Base-by-base conservation (phyloP, 805 yeast genomes). In the Phaffomyces thermotolerans region DNA sequence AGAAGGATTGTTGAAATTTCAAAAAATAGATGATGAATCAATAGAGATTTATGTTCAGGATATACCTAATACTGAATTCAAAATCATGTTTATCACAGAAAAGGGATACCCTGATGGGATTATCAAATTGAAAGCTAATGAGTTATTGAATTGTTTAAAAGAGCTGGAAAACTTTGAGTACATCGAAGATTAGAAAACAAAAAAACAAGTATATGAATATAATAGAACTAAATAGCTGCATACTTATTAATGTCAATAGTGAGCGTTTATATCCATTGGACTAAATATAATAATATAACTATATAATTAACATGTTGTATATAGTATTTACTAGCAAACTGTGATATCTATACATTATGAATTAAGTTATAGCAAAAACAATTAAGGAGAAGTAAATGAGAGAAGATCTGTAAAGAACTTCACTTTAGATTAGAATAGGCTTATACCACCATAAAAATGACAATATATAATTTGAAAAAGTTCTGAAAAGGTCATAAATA, bases 61-160 rank as follows among this genome's bases (percentile, higher is more conserved):
- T 15, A 43, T 48, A 8, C 52, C 52, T 8, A 49, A 42, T 10
- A 53, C 57, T 0, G 51, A 50, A 13, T 51, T 49, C 25, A 48
- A 50, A 4, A 43, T 56, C 23, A 41, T 58, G 1, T 33, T 53
- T 3, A 50, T 58, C 8, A 43, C 53, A 15, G 59, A 58, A 27
- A 44, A 34, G n/a, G 48, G 44, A 9, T 58, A 54, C 34, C 62
- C 62, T 9, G 45, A 46, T 31, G 58, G 60, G 1, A 22, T 58
- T 2, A 42, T 57, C 9, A 46, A 47, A 33, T 34, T 52, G 40
- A 58, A 50, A 37, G 17, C 53, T 32, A 42, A 44, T 9, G 44
- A 44, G 2, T 36, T 56, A n/a, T 17, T 43, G 8, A 45, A 43
- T 2, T 36, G 37, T 12, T 36, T 58, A 25, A 36, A 30, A 12